Evolutionary conservation across 192 early-diverging fungal genomes (phyloP).

Genomic region (Lobulomyces angularis): DNA sequence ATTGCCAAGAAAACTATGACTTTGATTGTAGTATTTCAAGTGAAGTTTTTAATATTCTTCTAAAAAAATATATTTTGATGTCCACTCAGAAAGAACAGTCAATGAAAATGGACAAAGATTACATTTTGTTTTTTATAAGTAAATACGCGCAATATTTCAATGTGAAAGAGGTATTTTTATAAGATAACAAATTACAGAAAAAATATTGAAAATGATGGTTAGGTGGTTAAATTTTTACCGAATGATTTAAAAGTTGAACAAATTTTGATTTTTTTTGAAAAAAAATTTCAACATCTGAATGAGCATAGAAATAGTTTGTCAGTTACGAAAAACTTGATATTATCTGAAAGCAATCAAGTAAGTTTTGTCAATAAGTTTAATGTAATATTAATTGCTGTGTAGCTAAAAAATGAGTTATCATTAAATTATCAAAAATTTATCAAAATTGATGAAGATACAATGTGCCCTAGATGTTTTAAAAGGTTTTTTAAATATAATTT

Average conservation of each 20-base stretch:
- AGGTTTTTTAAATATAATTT: conserved; percentile 2
- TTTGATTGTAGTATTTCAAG: conserved; percentile 2
- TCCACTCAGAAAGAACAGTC: conserved; percentile 18
- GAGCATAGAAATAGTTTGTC: too few relatives aligned
- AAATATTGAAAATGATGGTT: neutral
- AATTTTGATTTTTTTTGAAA: conserved; percentile 33
- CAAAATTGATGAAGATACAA: conserved; percentile 58
- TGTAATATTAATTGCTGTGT: neutral
- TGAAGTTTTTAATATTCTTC: conserved; percentile 49
- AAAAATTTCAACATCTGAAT: neutral
- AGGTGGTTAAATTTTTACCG: conserved; percentile 37
- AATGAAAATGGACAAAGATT: conserved; percentile 33
- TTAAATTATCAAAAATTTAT: conserved; percentile 45
- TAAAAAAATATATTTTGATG: conserved; percentile 48
- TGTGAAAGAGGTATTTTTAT: conserved; percentile 27
- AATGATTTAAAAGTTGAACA: conserved; percentile 47
- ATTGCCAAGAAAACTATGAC: conserved; percentile 26
- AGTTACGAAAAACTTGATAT: too few relatives aligned
- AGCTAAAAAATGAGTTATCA: conserved; percentile 54
- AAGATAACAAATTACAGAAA: conserved; percentile 6
- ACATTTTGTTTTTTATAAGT: conserved; percentile 46
- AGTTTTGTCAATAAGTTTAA: neutral
- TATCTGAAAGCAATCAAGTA: neutral
- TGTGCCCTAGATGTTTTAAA: conserved; percentile 51
- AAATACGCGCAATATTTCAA: conserved; percentile 58